Evolutionary conservation across 73 alveolate genomes (phyloP).

Genomic region (Loxodes magnus): DNA sequence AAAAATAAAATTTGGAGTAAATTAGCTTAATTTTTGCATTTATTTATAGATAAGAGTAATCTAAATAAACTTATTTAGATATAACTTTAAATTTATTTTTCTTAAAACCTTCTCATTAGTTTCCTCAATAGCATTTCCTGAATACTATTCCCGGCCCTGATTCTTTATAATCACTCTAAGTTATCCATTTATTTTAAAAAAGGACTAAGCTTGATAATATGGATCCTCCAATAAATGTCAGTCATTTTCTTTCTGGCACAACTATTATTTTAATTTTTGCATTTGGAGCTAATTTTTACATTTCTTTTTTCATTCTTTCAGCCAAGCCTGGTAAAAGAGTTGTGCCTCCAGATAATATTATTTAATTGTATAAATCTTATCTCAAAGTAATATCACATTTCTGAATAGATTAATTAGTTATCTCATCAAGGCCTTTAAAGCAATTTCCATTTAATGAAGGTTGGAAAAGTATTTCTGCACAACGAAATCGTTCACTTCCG

Average conservation of each 20-base stretch:
- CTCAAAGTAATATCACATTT: slow-evolving; percentile 92
- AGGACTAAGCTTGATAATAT: slow-evolving; percentile 42
- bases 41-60: too few species aligned
- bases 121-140: slow-evolving; percentile 79
- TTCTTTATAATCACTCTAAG: slow-evolving; percentile 92
- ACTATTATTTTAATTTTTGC: slow-evolving; percentile 56
- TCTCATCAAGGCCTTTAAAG: slow-evolving; percentile 78
- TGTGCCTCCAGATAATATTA: slow-evolving; percentile 88
- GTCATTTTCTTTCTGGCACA: slow-evolving; percentile 48
- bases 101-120: too few species aligned
- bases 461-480: slow-evolving; percentile 66
- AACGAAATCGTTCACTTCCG: slow-evolving; percentile 57
- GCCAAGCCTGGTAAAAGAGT: slow-evolving; percentile 94
- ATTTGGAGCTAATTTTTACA: slow-evolving; percentile 73
- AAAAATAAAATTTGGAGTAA: too few species aligned
- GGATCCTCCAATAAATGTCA: slow-evolving; percentile 66
- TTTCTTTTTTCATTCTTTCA: slow-evolving; percentile 84
- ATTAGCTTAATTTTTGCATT: too few species aligned
- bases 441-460: slow-evolving; percentile 72
- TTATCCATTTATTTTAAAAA: slow-evolving; percentile 88
- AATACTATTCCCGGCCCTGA: slow-evolving; percentile 89
- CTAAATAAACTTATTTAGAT: too few species aligned
- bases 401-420: slow-evolving; percentile 76
- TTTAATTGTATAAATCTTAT: slow-evolving; percentile 77
- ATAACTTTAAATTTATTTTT: too few species aligned